Conservation (phyloP, 345 rosid species). For the Brassica juncea region DNA sequence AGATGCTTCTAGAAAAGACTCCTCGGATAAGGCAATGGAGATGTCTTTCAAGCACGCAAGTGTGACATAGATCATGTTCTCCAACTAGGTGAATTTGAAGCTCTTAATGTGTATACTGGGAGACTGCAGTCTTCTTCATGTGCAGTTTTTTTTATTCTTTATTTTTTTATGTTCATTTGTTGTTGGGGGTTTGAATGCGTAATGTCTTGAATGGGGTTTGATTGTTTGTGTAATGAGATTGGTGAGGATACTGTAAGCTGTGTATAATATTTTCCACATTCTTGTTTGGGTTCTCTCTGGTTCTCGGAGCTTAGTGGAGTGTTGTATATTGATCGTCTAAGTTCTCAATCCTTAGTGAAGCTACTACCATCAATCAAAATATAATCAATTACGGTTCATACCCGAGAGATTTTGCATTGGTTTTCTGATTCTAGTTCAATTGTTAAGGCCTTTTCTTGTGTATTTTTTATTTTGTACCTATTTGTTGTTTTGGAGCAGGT, state of each 20-base stretch:
- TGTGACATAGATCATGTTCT: conserved; percentile 41
- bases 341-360: background rate
- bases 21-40: conserved; percentile 71
- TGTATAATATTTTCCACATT: conserved; percentile 27
- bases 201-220: conserved; percentile 21
- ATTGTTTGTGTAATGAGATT: background rate
- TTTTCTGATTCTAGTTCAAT: too few relatives aligned
- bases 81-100: conserved; percentile 28
- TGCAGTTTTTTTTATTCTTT: conserved; percentile 25
- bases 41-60: conserved; percentile 77
- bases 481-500: too few relatives aligned
- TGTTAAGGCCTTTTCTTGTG: too few relatives aligned
- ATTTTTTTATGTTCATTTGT: conserved; percentile 15
- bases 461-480: too few relatives aligned
- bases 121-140: conserved; percentile 27
- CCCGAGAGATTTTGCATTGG: too few relatives aligned
- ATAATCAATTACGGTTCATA: too few relatives aligned
- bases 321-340: background rate
- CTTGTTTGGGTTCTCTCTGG: conserved; percentile 17
- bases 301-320: background rate
- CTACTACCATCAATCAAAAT: background rate
- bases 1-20: conserved; percentile 76
- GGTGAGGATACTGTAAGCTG: conserved; percentile 22
- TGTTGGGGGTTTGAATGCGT: conserved; percentile 18
- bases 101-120: conserved; percentile 36